Percentiles rank a stretch among this genome's conserved stretches.
Conservation (phyloP, 2,329 filamentous ascomycete species). For the Neonectria sp. region DNA sequence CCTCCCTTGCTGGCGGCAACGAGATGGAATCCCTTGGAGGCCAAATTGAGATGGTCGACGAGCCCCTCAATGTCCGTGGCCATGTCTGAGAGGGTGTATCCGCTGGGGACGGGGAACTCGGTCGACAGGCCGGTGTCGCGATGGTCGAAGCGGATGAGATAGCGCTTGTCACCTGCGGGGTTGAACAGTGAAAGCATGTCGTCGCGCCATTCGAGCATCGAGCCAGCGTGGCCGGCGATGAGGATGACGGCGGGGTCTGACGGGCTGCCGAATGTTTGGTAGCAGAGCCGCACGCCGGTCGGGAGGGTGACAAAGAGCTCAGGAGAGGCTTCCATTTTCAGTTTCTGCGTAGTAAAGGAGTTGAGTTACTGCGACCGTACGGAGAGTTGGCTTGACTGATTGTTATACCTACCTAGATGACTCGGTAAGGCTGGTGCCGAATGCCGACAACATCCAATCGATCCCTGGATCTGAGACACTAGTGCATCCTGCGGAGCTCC, state of each 20-base stretch:
- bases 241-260: constrained; percentile 46
- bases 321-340: constrained; percentile 32
- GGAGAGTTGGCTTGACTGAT: too few species aligned
- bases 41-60: constrained; percentile 42
- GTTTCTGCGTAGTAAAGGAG: too few species aligned
- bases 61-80: constrained; percentile 48
- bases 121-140: constrained; percentile 45
- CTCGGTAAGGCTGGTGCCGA: too few species aligned
- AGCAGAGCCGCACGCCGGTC: constrained; percentile 48
- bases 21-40: constrained; percentile 40
- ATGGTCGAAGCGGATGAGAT: constrained; percentile 43
- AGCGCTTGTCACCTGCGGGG: constrained; percentile 28
- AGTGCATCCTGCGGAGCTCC: too few species aligned
- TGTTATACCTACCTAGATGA: too few species aligned
- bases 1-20: constrained; percentile 49
- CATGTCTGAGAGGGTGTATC: constrained; percentile 48
- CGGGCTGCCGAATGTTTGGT: constrained; percentile 46
- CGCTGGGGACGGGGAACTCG: constrained; percentile 41
- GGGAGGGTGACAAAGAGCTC: constrained; percentile 48
- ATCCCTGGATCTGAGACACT: too few species aligned
- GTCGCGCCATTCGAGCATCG: constrained; percentile 45
- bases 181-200: constrained; percentile 40
- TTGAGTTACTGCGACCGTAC: too few species aligned
- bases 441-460: too few species aligned
- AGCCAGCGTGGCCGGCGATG: constrained; percentile 38